These are phyloP conservation scores for Leptosphaerulina australis DNA, from an alignment of 2,329 filamentous ascomycete genomes.

Conservation along the genomic window DNA sequence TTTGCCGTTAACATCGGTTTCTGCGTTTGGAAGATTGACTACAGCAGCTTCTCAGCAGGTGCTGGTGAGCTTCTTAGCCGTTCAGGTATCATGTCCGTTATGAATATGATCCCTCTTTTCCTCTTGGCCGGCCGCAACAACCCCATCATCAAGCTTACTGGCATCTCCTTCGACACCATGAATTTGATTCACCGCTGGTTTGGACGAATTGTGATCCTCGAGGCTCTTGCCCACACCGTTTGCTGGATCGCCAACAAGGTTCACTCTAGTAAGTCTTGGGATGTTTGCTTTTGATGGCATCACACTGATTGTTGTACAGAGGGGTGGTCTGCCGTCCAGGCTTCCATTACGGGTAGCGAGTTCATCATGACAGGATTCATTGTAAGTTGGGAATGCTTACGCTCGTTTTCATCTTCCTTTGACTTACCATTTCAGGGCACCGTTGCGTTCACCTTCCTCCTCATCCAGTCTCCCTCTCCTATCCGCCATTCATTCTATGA, in stretches of 20 bases:
- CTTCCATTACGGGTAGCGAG: conserved; percentile 48
- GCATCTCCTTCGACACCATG: conserved; percentile 81
- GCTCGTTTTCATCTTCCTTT: too few relatives aligned
- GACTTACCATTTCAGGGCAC: conserved; percentile 55
- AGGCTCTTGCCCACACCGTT: conserved; percentile 69
- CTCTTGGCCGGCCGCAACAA: conserved; percentile 78
- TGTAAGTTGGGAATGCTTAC: conserved; percentile 66
- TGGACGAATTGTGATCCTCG: conserved; percentile 74
- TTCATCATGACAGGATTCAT: conserved; percentile 69
- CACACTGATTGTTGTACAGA: conserved; percentile 37
- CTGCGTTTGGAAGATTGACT: conserved; percentile 62
- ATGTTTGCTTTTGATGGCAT: background rate
- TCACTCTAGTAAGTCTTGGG: conserved; percentile 37
- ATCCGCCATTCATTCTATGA: conserved; percentile 81
- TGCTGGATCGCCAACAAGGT: conserved; percentile 61
- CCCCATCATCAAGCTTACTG: conserved; percentile 72
- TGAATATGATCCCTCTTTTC: conserved; percentile 82
- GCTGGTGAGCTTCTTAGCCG: conserved; percentile 67
- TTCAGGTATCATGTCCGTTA: conserved; percentile 70
- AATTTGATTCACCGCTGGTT: conserved; percentile 83
- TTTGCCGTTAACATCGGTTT: conserved; percentile 57
- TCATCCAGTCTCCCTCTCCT: conserved; percentile 72
- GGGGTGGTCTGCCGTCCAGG: conserved; percentile 58
- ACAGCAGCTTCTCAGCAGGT: conserved; percentile 76
- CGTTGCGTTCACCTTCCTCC: conserved; percentile 65